Evolutionary conservation across 2,329 filamentous ascomycete genomes (phyloP), one percentile per base, ranked within the genome.

Genomic region (Ascochyta rabiei): DNA sequence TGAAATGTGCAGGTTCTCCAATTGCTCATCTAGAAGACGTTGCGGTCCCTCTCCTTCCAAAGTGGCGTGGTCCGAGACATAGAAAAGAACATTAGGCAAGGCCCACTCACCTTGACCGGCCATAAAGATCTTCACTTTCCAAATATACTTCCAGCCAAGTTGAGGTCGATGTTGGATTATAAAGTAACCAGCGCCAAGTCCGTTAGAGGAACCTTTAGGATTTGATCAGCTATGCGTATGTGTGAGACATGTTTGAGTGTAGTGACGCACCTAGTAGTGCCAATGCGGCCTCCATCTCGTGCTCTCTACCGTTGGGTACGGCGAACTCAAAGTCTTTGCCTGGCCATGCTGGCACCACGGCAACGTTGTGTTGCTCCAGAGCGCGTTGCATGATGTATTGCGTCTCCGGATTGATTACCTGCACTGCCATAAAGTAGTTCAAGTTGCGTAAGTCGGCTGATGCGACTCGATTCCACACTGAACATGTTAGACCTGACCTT

Each of bases 121-220:
- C 33, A 19, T 47, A 19, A 45, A 54, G 2, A 56, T 43, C 16
- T 31, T 53, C 12, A 56, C 47, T 15, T 60, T 62, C 23, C 26
- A 50, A 15, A 62, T 56, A 24, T 48, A 45, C 26, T 56, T 60
- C 31, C 51, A 48, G n/a, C 54, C 57, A 6, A 60, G 54, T 16
- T 60, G 57, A 7, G 39, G 37, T 8, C 59, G 54, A 12, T 58
- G 60, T 24, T 62, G 60, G 1, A 58, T 48, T 8, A 62, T 38
- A 10, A 62, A 60, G 39, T 60, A 58, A 5, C 35, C 60, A 3
- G 57, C 53, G 8, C 45, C 57, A 3, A 62, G 30, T 6, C 48
- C 54, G 8, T 62, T 62, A 2, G 57, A 40, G 5, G 60, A 60
- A 7, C 54, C 57, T 62, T 8, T 7, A 1, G 16, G 2, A 8